Percentiles rank a stretch among this genome's conserved stretches.
phyloP scores from a whole-genome alignment of 2,329 filamentous ascomycete genomes.

The Penicillium rolfsii region DNA sequence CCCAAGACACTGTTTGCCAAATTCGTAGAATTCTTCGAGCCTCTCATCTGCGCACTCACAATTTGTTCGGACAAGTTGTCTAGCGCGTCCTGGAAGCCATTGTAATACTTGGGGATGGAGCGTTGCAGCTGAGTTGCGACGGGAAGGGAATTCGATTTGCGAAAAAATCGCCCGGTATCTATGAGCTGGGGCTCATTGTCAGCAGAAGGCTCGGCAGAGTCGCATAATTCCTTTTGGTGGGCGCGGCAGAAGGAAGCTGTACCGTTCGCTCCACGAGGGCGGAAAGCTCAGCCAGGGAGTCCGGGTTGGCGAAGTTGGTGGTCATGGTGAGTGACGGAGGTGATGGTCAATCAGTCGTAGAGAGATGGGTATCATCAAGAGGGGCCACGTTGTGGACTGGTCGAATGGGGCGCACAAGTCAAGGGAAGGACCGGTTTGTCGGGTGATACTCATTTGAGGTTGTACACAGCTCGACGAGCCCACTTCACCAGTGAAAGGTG shows the following conservation, averaged over 20 bases:
- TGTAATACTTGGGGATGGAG: slow-evolving; percentile 43
- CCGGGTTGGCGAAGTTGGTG: slow-evolving; percentile 33
- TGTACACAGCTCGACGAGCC: slow-evolving; percentile 20
- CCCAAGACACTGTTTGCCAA: background rate
- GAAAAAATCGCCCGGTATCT: slow-evolving; percentile 48
- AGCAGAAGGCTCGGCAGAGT: slow-evolving; percentile 5
- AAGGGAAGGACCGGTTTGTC: background rate
- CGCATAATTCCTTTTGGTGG: slow-evolving; percentile 7
- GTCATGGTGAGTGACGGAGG: slow-evolving; percentile 25
- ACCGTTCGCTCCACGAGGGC: slow-evolving; percentile 45
- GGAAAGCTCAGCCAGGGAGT: slow-evolving; percentile 42
- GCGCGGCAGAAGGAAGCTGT: slow-evolving; percentile 12
- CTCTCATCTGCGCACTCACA: slow-evolving; percentile 33
- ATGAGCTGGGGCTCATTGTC: slow-evolving; percentile 40
- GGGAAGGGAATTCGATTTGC: slow-evolving; percentile 40
- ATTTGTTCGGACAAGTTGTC: slow-evolving; percentile 49
- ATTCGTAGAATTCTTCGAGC: background rate
- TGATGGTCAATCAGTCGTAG: background rate
- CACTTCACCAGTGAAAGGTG: background rate
- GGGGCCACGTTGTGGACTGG: background rate
- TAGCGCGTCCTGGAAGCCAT: slow-evolving; percentile 45
- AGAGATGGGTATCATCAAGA: background rate
- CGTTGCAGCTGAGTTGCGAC: slow-evolving; percentile 42
- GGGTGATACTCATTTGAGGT: slow-evolving; percentile 17
- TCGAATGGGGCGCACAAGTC: background rate